These are phyloP conservation scores for Pyrus bretschneideri DNA, from an alignment of 306 rosid genomes.

Conservation along the genomic window DNA sequence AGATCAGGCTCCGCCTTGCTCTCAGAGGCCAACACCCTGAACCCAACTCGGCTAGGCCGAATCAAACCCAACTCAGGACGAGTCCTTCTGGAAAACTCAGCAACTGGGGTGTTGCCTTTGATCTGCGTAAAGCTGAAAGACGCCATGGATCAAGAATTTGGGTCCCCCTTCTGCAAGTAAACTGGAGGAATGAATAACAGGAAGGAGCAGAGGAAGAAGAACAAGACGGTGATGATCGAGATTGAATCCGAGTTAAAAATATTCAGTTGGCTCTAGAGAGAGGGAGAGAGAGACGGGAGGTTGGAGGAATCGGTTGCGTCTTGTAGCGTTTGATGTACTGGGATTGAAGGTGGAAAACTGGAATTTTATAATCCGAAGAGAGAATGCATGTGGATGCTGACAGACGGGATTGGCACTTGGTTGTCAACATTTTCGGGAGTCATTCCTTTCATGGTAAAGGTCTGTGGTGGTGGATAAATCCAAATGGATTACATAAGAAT, in stretches of 20 bases:
- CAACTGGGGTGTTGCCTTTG: slow-evolving; percentile 38
- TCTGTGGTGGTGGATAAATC: too few species aligned
- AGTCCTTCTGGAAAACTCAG: slow-evolving; percentile 40
- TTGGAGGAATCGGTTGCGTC: slow-evolving; percentile 29
- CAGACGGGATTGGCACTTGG: not conserved
- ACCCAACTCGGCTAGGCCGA: slow-evolving; percentile 47
- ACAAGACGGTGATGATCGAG: not conserved
- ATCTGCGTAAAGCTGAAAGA: slow-evolving; percentile 55
- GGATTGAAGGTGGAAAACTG: slow-evolving; percentile 4
- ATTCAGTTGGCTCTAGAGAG: slow-evolving; percentile 1
- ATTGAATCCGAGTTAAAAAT: slow-evolving; percentile 43
- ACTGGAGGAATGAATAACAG: slow-evolving; percentile 4
- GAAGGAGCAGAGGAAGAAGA: not conserved
- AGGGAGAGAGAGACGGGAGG: slow-evolving; percentile 23
- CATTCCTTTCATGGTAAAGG: too few species aligned
- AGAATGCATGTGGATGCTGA: slow-evolving; percentile 1
- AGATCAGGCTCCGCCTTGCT: slow-evolving; percentile 75
- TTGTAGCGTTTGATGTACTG: slow-evolving; percentile 5
- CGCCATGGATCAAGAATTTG: slow-evolving; percentile 54
- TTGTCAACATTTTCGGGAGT: too few species aligned
- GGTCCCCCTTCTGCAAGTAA: not conserved
- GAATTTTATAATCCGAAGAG: not conserved
- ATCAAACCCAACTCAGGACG: slow-evolving; percentile 17
- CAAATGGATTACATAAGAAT: too few species aligned
- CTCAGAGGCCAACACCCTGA: slow-evolving; percentile 62